Base-by-base conservation (phyloP, 768 basidiomycete genomes). In the Mycena epipterygia region DNA sequence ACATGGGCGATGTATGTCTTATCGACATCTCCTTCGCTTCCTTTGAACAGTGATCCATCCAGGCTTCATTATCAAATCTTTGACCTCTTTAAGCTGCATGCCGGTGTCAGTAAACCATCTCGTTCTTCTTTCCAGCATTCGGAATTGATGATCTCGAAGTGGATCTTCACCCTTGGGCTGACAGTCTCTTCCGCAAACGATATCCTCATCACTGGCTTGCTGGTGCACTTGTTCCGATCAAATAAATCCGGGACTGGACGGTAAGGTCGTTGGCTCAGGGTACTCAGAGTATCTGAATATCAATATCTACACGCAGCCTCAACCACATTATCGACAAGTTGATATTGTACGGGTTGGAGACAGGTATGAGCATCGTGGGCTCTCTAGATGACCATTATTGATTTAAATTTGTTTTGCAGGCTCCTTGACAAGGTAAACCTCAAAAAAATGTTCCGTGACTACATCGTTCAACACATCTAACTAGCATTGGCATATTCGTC, bases 341-440 rank as follows among this genome's bases (percentile, higher is more conserved):
- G 52, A 85, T 89, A 44, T 70, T 87, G 1, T 89, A 89, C 68
- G 84, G 87, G 0, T 84, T 89, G 49, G 89, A 89, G 73, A 88
- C 84, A 37, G 88, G 88, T 64, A 76, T 13, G 68, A 5, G 12
- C 42, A 6, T 53, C 5, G 12, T 44, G n/a, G n/a, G n/a, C n/a
- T 21, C 11, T 5, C 3, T n/a, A 51, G 8, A 29, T 16, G 19
- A 30, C 21, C 8, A 19, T 35, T 58, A n/a, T n/a, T n/a, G n/a
- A n/a, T n/a, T n/a, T n/a, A n/a, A 17, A 48, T 1, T 41, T n/a
- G 19, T 3, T 42, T 3, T n/a, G 2, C n/a, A 72, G 70, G 70
- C 13, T 72, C 84, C 11, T 67, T 89, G 33, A 89, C 89, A 37
- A 58, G 1, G n/a, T n/a, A 16, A 17, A 52, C 2, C 52, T 17